phyloP scores from a whole-genome alignment of 371 early-diverging fungal genomes.

The Actinomortierella wolfii region DNA sequence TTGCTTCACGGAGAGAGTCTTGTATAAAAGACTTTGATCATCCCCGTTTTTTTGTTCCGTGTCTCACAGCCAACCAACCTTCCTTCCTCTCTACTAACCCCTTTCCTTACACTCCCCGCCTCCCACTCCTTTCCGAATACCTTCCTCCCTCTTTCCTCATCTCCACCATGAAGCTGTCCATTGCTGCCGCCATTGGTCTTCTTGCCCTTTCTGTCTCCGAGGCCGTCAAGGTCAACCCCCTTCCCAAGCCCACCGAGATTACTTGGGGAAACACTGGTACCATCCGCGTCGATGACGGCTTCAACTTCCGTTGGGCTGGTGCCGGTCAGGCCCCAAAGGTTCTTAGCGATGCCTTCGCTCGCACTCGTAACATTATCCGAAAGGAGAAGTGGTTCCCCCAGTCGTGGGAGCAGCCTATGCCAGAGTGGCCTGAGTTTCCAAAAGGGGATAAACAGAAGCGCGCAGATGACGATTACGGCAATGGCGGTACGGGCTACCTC shows the following conservation, averaged over 20 bases:
- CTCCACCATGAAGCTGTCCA: constrained; percentile 28
- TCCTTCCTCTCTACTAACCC: neutral
- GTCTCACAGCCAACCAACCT: too few species aligned
- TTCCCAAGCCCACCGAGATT: constrained; percentile 31
- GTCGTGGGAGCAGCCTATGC: constrained; percentile 35
- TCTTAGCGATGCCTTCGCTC: constrained; percentile 29
- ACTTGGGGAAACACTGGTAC: constrained; percentile 27
- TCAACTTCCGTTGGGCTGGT: constrained; percentile 23
- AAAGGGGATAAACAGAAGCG: constrained; percentile 19
- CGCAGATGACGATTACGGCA: constrained; percentile 11
- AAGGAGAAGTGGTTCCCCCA: constrained; percentile 42
- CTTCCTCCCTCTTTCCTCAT: neutral
- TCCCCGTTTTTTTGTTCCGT: too few species aligned
- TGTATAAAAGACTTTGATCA: too few species aligned
- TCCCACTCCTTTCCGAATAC: neutral
- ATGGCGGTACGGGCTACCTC: neutral
- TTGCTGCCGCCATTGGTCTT: constrained; percentile 37
- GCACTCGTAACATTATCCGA: constrained; percentile 31
- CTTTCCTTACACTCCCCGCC: neutral
- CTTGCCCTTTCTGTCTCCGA: constrained; percentile 24
- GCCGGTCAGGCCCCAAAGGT: too few species aligned
- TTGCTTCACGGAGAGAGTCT: too few species aligned
- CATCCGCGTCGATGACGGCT: constrained; percentile 12
- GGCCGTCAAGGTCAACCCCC: constrained; percentile 41
- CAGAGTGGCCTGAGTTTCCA: constrained; percentile 33